Evolutionary conservation across 2,329 filamentous ascomycete species (phyloP), one percentile per base, ranked within the genome.

Genomic region (Sarocladium strictum): DNA sequence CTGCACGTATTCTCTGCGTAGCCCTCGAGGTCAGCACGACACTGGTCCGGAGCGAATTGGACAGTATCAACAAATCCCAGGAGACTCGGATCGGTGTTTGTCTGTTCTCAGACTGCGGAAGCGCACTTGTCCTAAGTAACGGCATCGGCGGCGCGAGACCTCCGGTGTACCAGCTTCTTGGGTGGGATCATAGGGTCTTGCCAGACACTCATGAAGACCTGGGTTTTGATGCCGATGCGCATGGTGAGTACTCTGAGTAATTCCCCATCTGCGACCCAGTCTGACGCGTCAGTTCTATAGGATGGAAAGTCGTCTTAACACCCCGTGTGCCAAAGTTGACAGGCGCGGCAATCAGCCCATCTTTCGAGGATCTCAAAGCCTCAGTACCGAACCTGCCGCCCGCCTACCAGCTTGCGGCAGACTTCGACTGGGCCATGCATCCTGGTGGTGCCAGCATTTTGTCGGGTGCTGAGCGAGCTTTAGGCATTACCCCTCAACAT

Each of bases 361-460:
- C 79, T 3, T 87, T 86, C 61, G 61, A 70, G 15, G 73, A 79
- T 24, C 73, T 87, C 14, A 63, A 85, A 29, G 67, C 75, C 5
- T 75, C 75, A 7, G 64, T 79, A 21, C 70, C 72, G 1, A 58
- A 69, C 1, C 66, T 83, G 2, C 77, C 80, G 1, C 62, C 65
- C 4, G 61, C 66, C 7, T 78, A 77, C 60, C 63, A 66, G n/a
- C 59, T 65, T 0, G 72, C 84, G 0, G 65, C 73, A 0, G 80
- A 86, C 56, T 87, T 87, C 59, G 86, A 89, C 70, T 89, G 86
- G 86, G 86, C 85, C 1, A 78, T 89, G 64, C 86, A 89, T 60
- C 86, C 86, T 0, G 86, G 86, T 3, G 86, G 86, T 17, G 75
- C 82, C 1, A 83, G 84, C 1, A 86, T 89, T 40, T 71, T 89